phyloP scores from a whole-genome alignment of 345 rosid genomes.

The Turritis glabra region DNA sequence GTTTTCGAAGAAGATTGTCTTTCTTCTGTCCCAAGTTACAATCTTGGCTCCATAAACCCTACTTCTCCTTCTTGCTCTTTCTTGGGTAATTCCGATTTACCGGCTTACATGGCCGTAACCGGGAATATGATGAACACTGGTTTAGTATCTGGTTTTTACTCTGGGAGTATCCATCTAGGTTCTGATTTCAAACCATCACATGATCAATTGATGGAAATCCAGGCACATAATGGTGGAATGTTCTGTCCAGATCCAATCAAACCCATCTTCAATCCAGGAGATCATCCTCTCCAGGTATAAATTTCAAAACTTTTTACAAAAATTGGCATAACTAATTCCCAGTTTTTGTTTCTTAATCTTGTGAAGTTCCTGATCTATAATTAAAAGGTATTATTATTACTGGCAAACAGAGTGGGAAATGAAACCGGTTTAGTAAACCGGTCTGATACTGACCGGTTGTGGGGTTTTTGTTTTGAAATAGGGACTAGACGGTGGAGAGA shows the following conservation, averaged over 20 bases:
- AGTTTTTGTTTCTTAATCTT: not conserved
- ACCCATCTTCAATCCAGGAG: slow-evolving; percentile 54
- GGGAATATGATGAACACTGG: slow-evolving; percentile 41
- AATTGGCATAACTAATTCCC: too few species aligned
- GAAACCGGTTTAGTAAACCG: slow-evolving; percentile 7
- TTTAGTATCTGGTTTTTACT: slow-evolving; percentile 50
- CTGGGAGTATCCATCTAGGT: slow-evolving; percentile 46
- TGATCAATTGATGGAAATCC: slow-evolving; percentile 65
- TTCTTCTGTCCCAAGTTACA: slow-evolving; percentile 70
- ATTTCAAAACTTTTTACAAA: too few species aligned
- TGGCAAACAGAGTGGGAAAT: too few species aligned
- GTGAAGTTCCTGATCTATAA: not conserved
- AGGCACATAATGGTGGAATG: slow-evolving; percentile 63
- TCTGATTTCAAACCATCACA: slow-evolving; percentile 51
- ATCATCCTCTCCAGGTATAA: slow-evolving; percentile 52
- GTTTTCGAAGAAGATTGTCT: slow-evolving; percentile 81
- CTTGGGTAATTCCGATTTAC: slow-evolving; percentile 45
- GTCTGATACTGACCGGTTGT: not conserved
- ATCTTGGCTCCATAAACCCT: slow-evolving; percentile 53
- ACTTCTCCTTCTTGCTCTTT: slow-evolving; percentile 64
- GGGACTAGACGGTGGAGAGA: slow-evolving; percentile 26
- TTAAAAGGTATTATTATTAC: not conserved
- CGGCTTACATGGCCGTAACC: slow-evolving; percentile 48
- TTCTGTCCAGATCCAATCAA: slow-evolving; percentile 54
- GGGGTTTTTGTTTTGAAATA: not conserved